phyloP scores from a whole-genome alignment of 306 rosid genomes.

The Prunus davidiana region DNA sequence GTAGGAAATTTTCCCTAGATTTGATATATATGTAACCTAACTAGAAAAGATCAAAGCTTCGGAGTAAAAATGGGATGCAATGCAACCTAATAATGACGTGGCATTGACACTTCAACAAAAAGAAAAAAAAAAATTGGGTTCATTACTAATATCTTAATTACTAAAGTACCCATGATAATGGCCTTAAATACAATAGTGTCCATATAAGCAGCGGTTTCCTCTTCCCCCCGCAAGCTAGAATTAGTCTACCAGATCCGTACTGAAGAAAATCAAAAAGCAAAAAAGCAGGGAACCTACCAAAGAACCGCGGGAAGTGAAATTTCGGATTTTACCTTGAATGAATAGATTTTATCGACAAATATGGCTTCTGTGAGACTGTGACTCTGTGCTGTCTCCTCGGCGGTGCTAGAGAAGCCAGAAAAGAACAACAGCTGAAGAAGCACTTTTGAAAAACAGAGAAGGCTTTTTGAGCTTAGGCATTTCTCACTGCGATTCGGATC shows the following conservation, averaged over 20 bases:
- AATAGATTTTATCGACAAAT: not conserved
- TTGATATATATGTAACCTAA: no score
- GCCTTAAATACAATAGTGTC: not conserved
- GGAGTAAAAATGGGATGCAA: not conserved
- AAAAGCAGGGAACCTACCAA: not conserved
- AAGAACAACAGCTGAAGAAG: not conserved
- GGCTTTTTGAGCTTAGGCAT: not conserved
- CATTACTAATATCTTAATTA: not conserved
- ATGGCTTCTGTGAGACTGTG: not conserved
- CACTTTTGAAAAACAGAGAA: not conserved
- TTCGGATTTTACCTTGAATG: constrained; percentile 4
- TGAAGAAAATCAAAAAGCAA: not conserved
- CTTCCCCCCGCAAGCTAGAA: not conserved
- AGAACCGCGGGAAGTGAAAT: not conserved
- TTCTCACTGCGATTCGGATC: not conserved
- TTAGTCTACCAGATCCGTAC: constrained; percentile 6
- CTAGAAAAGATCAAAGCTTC: not conserved
- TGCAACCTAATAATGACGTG: not conserved
- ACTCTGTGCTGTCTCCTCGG: not conserved
- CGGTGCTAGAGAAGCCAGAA: not conserved
- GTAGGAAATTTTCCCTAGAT: no score
- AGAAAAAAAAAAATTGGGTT: not conserved
- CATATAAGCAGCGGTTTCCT: not conserved
- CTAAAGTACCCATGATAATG: not conserved
- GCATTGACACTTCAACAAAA: not conserved